Conservation (phyloP, 2,329 filamentous ascomycete species). For the Clonostachys chloroleuca region DNA sequence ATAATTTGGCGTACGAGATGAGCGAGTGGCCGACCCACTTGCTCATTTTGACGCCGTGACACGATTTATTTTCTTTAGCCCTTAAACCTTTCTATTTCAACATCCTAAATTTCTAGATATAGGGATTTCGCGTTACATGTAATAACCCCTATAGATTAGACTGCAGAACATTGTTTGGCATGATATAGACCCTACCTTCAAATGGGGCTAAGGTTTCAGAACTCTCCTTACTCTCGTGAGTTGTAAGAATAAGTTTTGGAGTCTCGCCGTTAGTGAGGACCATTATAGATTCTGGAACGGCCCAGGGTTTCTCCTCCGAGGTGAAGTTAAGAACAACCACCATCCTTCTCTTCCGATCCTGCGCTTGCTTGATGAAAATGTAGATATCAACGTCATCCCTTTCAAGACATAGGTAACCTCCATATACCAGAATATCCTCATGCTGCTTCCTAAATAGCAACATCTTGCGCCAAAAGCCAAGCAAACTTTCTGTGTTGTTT, state of each 20-base stretch:
- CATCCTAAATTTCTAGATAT: no score
- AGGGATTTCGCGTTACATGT: no score
- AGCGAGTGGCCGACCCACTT: no score
- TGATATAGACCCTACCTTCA: slow-evolving; percentile 21
- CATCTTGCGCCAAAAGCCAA: slow-evolving; percentile 22
- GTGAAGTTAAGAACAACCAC: slow-evolving; percentile 25
- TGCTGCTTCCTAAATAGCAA: slow-evolving; percentile 20
- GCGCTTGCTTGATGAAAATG: slow-evolving; percentile 20
- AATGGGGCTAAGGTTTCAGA: slow-evolving; percentile 13
- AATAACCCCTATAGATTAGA: no score
- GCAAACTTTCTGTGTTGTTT: slow-evolving; percentile 2
- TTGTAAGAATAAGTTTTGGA: no score
- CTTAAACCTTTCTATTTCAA: no score
- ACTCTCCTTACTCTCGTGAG: slow-evolving; percentile 5
- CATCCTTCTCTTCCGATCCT: slow-evolving; percentile 13
- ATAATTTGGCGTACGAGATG: no score
- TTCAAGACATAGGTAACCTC: slow-evolving; percentile 20
- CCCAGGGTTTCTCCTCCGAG: slow-evolving; percentile 15
- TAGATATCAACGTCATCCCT: slow-evolving; percentile 10
- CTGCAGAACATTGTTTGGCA: background rate
- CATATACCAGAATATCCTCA: slow-evolving; percentile 23
- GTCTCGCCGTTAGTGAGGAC: no score
- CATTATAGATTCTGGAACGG: slow-evolving; percentile 3
- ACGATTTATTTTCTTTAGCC: no score
- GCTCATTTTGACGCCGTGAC: no score